A percentile compares a stretch with the other conserved stretches of the same genome.
Conservation (phyloP, 352 stramenopile genomes). For the Phytopythium oedochilum region DNA sequence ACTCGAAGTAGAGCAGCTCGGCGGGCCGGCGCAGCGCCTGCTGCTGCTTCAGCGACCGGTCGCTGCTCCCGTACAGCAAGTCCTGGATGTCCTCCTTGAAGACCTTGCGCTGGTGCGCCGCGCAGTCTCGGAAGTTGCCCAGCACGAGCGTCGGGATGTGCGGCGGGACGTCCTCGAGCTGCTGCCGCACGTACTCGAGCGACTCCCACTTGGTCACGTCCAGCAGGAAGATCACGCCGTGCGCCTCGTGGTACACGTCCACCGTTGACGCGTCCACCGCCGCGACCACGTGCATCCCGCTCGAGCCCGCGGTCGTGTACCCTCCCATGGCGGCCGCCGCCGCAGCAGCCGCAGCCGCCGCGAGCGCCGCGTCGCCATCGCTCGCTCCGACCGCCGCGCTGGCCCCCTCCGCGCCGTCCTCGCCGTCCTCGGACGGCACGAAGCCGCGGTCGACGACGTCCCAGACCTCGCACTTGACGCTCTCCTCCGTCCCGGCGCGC, state of each 20-base stretch:
- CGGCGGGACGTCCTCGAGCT: constrained; percentile 63
- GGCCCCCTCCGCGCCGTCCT: background rate
- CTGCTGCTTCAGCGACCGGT: constrained; percentile 18
- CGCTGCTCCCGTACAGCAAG: constrained; percentile 49
- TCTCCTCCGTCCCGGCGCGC: constrained; percentile 62
- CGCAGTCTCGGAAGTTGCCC: constrained; percentile 76
- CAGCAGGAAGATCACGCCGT: constrained; percentile 86
- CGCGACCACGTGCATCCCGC: constrained; percentile 53
- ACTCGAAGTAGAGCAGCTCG: constrained; percentile 84
- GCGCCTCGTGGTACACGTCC: constrained; percentile 88
- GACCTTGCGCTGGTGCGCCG: constrained; percentile 59
- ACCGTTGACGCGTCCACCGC: constrained; percentile 81
- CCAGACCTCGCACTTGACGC: constrained; percentile 89
- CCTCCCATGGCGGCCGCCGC: constrained; percentile 12
- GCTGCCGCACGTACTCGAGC: constrained; percentile 77
- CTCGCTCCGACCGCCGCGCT: constrained; percentile 8
- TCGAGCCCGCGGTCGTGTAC: constrained; percentile 8
- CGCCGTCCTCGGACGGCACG: constrained; percentile 13
- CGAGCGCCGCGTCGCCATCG: constrained; percentile 11
- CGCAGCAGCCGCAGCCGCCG: constrained; percentile 17
- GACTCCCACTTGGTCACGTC: constrained; percentile 79
- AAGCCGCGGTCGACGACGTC: constrained; percentile 88
- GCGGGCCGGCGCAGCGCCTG: constrained; percentile 36
- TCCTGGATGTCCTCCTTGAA: constrained; percentile 85
- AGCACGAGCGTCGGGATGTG: constrained; percentile 80